Evolutionary conservation across 305 asterid genomes (phyloP).

Genomic region (Lippia alba): DNA sequence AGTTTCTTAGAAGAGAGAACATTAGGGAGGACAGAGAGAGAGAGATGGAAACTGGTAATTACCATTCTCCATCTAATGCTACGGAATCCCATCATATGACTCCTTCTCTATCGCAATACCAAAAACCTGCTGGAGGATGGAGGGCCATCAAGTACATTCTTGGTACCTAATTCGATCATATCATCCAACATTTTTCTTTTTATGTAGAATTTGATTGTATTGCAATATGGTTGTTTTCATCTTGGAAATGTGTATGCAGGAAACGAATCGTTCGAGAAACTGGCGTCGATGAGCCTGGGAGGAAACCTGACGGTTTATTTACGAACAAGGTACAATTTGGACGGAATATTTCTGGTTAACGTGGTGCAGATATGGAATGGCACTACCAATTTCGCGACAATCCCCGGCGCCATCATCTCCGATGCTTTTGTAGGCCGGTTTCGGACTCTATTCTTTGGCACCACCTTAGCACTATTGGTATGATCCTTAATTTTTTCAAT

Average conservation of each 20-base stretch:
- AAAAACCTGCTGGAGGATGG: slow-evolving; percentile 69
- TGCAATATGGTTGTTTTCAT: no score
- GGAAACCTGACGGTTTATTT: slow-evolving; percentile 70
- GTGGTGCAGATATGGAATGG: slow-evolving; percentile 78
- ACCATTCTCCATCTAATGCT: slow-evolving; percentile 27
- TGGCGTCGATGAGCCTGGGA: slow-evolving; percentile 80
- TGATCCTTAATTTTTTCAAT: not conserved
- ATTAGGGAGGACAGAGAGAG: not conserved
- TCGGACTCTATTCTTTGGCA: slow-evolving; percentile 73
- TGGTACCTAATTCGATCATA: slow-evolving; percentile 39
- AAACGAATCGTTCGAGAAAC: slow-evolving; percentile 84
- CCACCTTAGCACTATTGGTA: slow-evolving; percentile 63
- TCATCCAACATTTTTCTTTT: not conserved
- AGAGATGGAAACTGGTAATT: slow-evolving; percentile 38
- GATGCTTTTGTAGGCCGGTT: slow-evolving; percentile 69
- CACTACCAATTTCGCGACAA: slow-evolving; percentile 55
- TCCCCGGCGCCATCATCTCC: slow-evolving; percentile 69
- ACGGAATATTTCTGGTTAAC: slow-evolving; percentile 65
- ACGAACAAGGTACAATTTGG: slow-evolving; percentile 63
- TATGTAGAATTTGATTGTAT: no score
- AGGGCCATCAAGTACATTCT: slow-evolving; percentile 75
- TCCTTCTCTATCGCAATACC: slow-evolving; percentile 38
- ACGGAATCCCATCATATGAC: slow-evolving; percentile 31
- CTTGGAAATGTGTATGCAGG: slow-evolving; percentile 36
- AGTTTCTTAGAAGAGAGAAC: not conserved